Percentiles rank a stretch among this genome's conserved stretches.
Evolutionary conservation across 495 filamentous ascomycete species (phyloP).

Genomic region (Cercophora newfieldiana): DNA sequence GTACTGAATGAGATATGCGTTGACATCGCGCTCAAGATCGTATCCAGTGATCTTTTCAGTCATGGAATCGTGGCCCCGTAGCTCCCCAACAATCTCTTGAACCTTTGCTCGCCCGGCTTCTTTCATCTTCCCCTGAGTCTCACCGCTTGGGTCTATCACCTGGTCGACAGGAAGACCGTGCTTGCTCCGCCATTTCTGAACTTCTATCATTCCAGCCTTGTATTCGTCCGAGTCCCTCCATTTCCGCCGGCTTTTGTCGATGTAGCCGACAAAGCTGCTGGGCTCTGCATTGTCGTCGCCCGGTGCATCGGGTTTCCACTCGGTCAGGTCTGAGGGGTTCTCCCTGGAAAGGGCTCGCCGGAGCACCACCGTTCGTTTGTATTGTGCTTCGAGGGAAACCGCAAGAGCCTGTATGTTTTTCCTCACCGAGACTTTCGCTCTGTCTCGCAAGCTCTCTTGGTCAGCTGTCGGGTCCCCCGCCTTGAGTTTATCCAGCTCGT

Average conservation of each 20-base stretch:
- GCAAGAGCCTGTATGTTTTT: conserved; percentile 25
- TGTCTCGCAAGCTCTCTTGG: not conserved
- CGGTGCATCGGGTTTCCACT: not conserved
- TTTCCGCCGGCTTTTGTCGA: not conserved
- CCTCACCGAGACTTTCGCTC: conserved; percentile 5
- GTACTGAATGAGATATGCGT: conserved; percentile 29
- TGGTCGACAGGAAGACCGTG: not conserved
- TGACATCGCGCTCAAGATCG: conserved; percentile 21
- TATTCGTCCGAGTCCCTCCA: not conserved
- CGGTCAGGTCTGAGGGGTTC: not conserved
- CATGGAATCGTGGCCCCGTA: not conserved
- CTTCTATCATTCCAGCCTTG: not conserved
- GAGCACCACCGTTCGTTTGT: conserved; percentile 24
- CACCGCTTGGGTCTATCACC: not conserved
- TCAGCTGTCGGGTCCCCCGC: not conserved
- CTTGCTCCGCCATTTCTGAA: not conserved
- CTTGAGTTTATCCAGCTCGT: not conserved
- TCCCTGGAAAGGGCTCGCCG: conserved; percentile 18
- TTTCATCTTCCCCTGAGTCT: not conserved
- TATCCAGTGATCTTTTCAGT: conserved; percentile 9
- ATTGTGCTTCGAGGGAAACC: conserved; percentile 20
- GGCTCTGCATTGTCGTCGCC: no score
- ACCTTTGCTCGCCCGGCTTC: conserved; percentile 9
- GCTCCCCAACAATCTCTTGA: not conserved
- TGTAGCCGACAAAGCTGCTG: not conserved